Evolutionary conservation across 2,329 filamentous ascomycete species (phyloP).

Genomic region (Xylaria sp.): DNA sequence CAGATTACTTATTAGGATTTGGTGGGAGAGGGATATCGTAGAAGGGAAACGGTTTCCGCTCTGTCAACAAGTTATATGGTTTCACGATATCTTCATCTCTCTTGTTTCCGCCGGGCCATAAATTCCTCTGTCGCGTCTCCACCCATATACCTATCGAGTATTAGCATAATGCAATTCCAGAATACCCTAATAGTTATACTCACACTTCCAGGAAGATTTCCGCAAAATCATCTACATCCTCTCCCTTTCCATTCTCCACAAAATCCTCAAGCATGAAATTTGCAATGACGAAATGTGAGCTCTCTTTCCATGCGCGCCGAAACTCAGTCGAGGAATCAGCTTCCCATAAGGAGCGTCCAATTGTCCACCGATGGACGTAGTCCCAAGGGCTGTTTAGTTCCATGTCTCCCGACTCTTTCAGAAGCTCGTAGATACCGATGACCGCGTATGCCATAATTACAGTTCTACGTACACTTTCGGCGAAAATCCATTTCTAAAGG

Average conservation of each 20-base stretch:
- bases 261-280: conserved; percentile 47
- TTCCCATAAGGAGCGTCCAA: conserved; percentile 48
- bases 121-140: conserved; percentile 43
- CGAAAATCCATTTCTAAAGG: conserved; percentile 50
- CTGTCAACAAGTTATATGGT: neutral
- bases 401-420: conserved; percentile 40
- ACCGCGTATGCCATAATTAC: conserved; percentile 48
- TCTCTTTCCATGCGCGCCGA: conserved; percentile 45
- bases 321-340: conserved; percentile 46
- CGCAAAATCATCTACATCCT: conserved; percentile 49
- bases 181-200: conserved; percentile 20
- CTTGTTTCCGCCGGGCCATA: conserved; percentile 18
- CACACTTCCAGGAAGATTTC: conserved; percentile 45
- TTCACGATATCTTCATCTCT: neutral
- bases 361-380: conserved; percentile 48
- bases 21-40: neutral
- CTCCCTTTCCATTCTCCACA: conserved; percentile 43
- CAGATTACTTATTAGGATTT: neutral
- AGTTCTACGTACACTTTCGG: conserved; percentile 49
- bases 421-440: conserved; percentile 44
- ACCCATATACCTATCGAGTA: conserved; percentile 42
- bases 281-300: conserved; percentile 43
- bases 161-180: conserved; percentile 27
- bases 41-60: neutral
- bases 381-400: conserved; percentile 40